Evolutionary conservation across 495 filamentous ascomycete genomes (phyloP).

Genomic region (Tuber aestivum): DNA sequence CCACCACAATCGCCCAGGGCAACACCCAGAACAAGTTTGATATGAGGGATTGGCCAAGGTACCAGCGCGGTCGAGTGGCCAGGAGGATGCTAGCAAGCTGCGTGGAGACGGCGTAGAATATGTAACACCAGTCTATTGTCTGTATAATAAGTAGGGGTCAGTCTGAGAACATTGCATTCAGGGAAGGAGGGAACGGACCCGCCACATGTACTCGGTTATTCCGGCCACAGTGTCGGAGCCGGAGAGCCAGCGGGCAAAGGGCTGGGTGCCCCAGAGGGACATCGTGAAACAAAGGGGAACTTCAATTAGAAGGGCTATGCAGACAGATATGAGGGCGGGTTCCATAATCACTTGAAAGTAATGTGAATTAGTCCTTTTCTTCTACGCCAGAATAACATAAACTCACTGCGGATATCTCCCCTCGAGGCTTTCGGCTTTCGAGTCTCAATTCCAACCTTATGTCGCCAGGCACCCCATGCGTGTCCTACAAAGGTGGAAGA

Average conservation of each 20-base stretch:
- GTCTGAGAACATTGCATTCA: neutral
- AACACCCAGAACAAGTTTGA: conserved; percentile 64
- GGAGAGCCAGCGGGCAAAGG: conserved; percentile 59
- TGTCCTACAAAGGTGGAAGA: conserved; percentile 63
- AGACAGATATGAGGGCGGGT: conserved; percentile 53
- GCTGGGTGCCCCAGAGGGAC: conserved; percentile 52
- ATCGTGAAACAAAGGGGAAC: conserved; percentile 60
- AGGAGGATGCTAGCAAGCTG: conserved; percentile 61
- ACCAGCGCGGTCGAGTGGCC: conserved; percentile 62
- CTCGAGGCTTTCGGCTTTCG: conserved; percentile 45
- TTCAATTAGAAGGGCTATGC: conserved; percentile 54
- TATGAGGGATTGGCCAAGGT: conserved; percentile 58
- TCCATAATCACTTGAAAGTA: conserved; percentile 47
- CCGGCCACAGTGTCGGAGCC: conserved; percentile 52
- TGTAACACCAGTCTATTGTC: conserved; percentile 68
- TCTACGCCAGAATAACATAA: neutral
- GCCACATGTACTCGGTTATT: conserved; percentile 66
- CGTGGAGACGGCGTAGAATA: conserved; percentile 63
- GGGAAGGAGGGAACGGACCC: conserved; percentile 27
- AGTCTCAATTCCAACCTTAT: conserved; percentile 30
- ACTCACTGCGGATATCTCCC: conserved; percentile 44
- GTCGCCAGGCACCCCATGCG: conserved; percentile 58
- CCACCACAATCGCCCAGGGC: conserved; percentile 64
- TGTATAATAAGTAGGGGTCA: conserved; percentile 17
- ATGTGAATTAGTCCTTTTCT: neutral